A percentile compares a stretch with the other conserved stretches of the same genome.
Evolutionary conservation across 1,284 basidiomycete species (phyloP).

Genomic region (Volvariella surrecta): DNA sequence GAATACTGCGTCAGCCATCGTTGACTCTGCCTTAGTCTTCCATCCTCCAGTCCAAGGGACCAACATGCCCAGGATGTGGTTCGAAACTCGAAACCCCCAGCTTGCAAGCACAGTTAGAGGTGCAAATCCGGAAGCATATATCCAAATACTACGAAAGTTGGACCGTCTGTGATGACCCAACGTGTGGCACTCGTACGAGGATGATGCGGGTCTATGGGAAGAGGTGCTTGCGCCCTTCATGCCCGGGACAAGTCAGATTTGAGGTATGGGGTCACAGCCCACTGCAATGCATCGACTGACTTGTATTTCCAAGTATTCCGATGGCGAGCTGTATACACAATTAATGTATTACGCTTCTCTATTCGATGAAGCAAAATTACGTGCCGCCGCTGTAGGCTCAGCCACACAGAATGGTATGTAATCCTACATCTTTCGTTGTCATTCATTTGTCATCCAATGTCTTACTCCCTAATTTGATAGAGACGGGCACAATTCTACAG

Average conservation of each 20-base stretch:
- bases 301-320: slow-evolving; percentile 57
- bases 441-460: no score
- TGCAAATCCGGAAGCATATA: slow-evolving; percentile 75
- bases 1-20: no score
- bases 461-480: slow-evolving; percentile 25
- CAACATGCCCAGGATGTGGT: slow-evolving; percentile 54
- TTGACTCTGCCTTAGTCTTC: slow-evolving; percentile 22
- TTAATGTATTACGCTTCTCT: slow-evolving; percentile 74
- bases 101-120: slow-evolving; percentile 79
- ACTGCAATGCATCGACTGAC: background rate
- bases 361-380: slow-evolving; percentile 67
- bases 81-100: slow-evolving; percentile 35
- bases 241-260: slow-evolving; percentile 61
- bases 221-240: slow-evolving; percentile 63
- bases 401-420: slow-evolving; percentile 36
- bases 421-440: background rate
- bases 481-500: slow-evolving; percentile 38
- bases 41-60: slow-evolving; percentile 41
- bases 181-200: slow-evolving; percentile 79
- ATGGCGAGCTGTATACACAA: slow-evolving; percentile 80
- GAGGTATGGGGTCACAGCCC: slow-evolving; percentile 48
- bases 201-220: slow-evolving; percentile 90
- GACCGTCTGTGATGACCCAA: slow-evolving; percentile 82
- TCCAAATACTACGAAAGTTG: slow-evolving; percentile 84
- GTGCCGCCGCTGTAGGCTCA: slow-evolving; percentile 40